Evolutionary conservation across 2,329 filamentous ascomycete genomes (phyloP).

Genomic region (Aspergillus pseudoterreus): DNA sequence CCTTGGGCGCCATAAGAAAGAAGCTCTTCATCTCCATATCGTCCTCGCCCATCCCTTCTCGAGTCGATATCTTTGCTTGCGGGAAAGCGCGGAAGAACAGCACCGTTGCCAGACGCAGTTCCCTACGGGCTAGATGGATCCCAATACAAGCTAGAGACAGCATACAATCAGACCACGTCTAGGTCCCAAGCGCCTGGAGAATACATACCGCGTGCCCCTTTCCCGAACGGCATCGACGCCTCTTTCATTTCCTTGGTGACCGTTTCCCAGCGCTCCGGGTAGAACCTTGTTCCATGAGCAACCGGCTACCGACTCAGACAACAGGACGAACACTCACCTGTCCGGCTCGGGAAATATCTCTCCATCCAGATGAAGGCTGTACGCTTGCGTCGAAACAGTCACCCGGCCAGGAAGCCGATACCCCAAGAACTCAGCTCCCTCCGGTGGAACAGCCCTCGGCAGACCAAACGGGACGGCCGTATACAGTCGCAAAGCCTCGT

Average conservation of each 20-base stretch:
- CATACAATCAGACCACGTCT: background rate
- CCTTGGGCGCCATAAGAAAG: conserved; percentile 43
- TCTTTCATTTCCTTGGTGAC: conserved; percentile 43
- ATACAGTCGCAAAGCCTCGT: conserved; percentile 56
- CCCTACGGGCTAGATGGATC: conserved; percentile 62
- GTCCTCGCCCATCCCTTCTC: conserved; percentile 28
- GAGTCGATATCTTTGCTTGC: conserved; percentile 14
- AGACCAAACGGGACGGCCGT: conserved; percentile 55
- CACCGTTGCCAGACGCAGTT: conserved; percentile 51
- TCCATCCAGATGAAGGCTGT: conserved; percentile 54
- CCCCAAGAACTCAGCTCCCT: conserved; percentile 40
- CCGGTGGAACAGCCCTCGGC: conserved; percentile 49
- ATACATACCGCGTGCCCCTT: conserved; percentile 54
- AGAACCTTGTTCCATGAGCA: conserved; percentile 35
- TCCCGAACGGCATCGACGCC: conserved; percentile 66
- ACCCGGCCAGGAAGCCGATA: conserved; percentile 49
- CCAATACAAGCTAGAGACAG: conserved; percentile 56
- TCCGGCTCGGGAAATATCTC: conserved; percentile 49
- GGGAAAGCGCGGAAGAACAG: conserved; percentile 47
- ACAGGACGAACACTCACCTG: conserved; percentile 40
- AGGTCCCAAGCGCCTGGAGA: background rate
- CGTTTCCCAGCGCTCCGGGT: conserved; percentile 24
- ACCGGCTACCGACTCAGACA: background rate
- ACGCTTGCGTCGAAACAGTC: conserved; percentile 51
- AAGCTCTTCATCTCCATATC: conserved; percentile 44